These are phyloP conservation scores for Collybiopsis luxurians DNA, from an alignment of 768 basidiomycete genomes.

Conservation along the genomic window DNA sequence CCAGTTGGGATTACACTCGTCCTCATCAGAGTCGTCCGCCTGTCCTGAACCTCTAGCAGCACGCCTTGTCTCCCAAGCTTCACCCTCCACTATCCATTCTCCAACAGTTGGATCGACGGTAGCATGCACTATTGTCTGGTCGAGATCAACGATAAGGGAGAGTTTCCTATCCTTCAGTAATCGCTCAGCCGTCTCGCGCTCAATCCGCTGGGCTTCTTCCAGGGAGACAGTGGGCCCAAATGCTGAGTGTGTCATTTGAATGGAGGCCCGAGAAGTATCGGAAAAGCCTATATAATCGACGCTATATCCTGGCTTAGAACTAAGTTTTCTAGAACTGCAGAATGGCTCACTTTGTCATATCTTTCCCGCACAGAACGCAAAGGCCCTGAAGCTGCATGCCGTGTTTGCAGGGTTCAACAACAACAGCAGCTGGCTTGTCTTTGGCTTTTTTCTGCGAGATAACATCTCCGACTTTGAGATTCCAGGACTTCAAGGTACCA, in stretches of 20 bases:
- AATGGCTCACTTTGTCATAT: constrained; percentile 79
- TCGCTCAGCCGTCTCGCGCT: constrained; percentile 75
- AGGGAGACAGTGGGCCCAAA: constrained; percentile 89
- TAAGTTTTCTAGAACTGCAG: neutral
- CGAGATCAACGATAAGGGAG: constrained; percentile 95
- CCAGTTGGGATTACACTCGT: constrained; percentile 89
- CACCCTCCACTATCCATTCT: constrained; percentile 91
- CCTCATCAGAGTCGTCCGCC: constrained; percentile 44
- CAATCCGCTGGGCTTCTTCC: constrained; percentile 89
- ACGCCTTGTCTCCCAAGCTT: constrained; percentile 71
- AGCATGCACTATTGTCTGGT: constrained; percentile 98
- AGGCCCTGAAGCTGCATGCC: constrained; percentile 90
- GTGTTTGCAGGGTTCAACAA: constrained; percentile 95
- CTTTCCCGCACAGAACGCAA: constrained; percentile 93
- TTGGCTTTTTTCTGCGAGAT: constrained; percentile 58
- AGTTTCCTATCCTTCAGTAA: constrained; percentile 76
- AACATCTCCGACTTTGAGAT: constrained; percentile 60
- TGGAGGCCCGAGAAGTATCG: constrained; percentile 81
- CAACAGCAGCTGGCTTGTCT: constrained; percentile 56
- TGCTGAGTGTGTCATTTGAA: constrained; percentile 93
- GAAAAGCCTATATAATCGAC: constrained; percentile 87
- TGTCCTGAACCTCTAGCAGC: constrained; percentile 35
- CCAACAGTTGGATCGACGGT: constrained; percentile 98
- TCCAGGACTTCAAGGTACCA: constrained; percentile 75
- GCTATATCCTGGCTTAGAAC: constrained; percentile 30